These are phyloP conservation scores for Omphalea diandra DNA, from an alignment of 441 rosid genomes.

Conservation along the genomic window DNA sequence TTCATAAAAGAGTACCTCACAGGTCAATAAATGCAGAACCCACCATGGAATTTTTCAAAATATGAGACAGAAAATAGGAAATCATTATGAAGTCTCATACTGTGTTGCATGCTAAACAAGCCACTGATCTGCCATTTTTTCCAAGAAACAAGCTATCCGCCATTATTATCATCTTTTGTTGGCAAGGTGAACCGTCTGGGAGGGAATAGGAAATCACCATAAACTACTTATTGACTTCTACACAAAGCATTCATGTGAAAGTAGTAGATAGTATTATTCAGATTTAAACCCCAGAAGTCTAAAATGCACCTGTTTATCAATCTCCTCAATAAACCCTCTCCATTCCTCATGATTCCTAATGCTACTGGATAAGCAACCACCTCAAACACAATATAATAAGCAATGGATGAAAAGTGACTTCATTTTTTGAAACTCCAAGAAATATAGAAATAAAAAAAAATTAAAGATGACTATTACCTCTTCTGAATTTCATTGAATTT, in stretches of 20 bases:
- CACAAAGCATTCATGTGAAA: background rate
- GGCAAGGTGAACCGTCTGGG: background rate
- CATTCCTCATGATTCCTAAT: background rate
- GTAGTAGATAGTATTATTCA: background rate
- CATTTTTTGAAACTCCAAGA: background rate
- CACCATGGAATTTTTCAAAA: background rate
- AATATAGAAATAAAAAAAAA: background rate
- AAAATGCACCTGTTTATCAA: background rate
- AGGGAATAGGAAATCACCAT: background rate
- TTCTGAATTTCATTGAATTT: conserved; percentile 54
- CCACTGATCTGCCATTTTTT: background rate
- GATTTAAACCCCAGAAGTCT: background rate
- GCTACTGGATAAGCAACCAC: background rate
- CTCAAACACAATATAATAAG: background rate
- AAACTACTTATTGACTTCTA: background rate
- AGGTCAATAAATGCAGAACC: background rate
- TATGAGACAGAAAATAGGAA: background rate
- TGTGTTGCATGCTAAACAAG: background rate
- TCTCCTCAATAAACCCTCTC: background rate
- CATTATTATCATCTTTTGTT: background rate
- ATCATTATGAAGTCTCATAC: background rate
- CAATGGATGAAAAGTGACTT: background rate
- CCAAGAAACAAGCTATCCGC: background rate
- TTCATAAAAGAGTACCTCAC: background rate
- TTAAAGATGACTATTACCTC: conserved; percentile 42